Evolutionary conservation across 2,329 filamentous ascomycete genomes (phyloP), one percentile per base, ranked within the genome.

Genomic region (Aspergillus amoenus): DNA sequence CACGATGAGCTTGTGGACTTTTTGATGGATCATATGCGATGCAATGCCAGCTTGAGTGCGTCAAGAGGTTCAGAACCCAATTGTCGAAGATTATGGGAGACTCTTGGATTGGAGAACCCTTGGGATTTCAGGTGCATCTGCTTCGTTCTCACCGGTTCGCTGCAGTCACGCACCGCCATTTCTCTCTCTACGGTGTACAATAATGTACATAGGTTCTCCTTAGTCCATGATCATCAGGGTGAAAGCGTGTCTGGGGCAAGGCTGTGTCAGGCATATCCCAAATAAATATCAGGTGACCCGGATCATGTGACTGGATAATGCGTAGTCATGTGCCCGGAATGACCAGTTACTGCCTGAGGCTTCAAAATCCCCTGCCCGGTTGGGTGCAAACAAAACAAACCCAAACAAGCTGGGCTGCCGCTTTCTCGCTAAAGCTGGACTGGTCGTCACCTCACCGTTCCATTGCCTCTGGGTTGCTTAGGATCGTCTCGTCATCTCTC

Each of bases 361-460:
- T 30, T 30, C 8, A 30, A 30, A 11, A 4, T 11, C 27, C 27
- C 27, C 27, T 9, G 27, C 9, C 9, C 9, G 27, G 27, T 30
- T 40, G 37, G 56, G 42, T 45, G 45, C 63, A 67, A 67, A 67
- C 64, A 62, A 56, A 18, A 45, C 57, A 58, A 61, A 52, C 53
- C 50, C 62, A 64, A 62, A 61, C 63, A 65, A 45, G 58, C 47
- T 47, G 41, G 55, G 56, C 56, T 51, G 58, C 55, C 51, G 61
- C 56, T 53, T 51, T 57, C 64, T 66, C 63, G 61, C 64, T 66
- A 65, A 37, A 64, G 59, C 59, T 60, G 57, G 57, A 32, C 58
- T 56, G 61, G 60, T 61, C 63, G 59, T 65, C 65, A 65, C 60
- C 61, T 67, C 65, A 67, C 65, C 65, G 65, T 61, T 62, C 59